These are phyloP conservation scores for Colletotrichum karsti DNA, from an alignment of 2,329 filamentous ascomycete genomes.

Conservation along the genomic window DNA sequence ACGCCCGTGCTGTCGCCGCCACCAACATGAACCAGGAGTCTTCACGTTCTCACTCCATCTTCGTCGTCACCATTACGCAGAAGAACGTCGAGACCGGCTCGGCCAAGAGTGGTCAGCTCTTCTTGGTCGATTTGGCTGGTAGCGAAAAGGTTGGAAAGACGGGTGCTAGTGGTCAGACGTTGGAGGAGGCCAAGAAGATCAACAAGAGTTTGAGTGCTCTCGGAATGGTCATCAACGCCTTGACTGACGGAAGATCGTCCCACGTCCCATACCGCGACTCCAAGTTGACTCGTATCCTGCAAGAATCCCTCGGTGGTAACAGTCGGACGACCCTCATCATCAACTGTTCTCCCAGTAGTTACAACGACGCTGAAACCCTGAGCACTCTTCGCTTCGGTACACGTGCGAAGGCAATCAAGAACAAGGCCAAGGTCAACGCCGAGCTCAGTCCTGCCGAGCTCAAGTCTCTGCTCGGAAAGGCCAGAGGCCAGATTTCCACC, in stretches of 20 bases:
- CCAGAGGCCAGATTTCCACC: slow-evolving; percentile 86
- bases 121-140: slow-evolving; percentile 97
- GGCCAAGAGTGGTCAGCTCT: slow-evolving; percentile 94
- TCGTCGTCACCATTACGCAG: slow-evolving; percentile 95
- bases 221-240: slow-evolving; percentile 98
- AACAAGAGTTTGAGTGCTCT: slow-evolving; percentile 99
- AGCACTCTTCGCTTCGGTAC: slow-evolving; percentile 94
- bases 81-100: slow-evolving; percentile 98
- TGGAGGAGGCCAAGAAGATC: slow-evolving; percentile 99
- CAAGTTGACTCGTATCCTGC: slow-evolving; percentile 94
- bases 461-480: slow-evolving; percentile 91
- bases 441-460: slow-evolving; percentile 96
- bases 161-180: slow-evolving; percentile 93
- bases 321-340: slow-evolving; percentile 98
- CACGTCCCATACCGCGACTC: slow-evolving; percentile 98
- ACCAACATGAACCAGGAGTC: slow-evolving; percentile 99
- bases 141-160: slow-evolving; percentile 99
- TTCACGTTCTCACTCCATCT: slow-evolving; percentile 97
- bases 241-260: slow-evolving; percentile 96
- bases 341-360: slow-evolving; percentile 98
- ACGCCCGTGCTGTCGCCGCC: slow-evolving; percentile 88
- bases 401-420: slow-evolving; percentile 98
- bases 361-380: slow-evolving; percentile 95
- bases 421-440: slow-evolving; percentile 99
- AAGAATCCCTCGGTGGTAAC: slow-evolving; percentile 97